A percentile compares a stretch with the other conserved stretches of the same genome.
These are phyloP conservation scores for Seiridium cupressi DNA, from an alignment of 2,329 filamentous ascomycete species.

Conservation along the genomic window DNA sequence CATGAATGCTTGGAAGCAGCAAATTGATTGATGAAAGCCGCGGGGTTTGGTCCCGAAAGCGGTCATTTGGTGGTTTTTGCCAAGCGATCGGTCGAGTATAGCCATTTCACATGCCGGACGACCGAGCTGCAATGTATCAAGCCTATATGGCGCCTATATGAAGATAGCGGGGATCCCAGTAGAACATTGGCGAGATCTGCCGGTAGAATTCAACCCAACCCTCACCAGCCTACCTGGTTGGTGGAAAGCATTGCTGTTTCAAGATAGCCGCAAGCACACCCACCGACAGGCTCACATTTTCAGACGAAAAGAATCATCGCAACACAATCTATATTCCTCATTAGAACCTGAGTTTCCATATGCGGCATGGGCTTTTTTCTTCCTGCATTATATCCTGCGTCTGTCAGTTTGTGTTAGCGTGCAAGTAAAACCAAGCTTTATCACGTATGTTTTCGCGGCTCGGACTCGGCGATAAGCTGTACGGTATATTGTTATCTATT, in stretches of 20 bases:
- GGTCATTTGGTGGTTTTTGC: no score
- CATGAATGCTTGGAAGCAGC: background rate
- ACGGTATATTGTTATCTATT: no score
- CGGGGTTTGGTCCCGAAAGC: no score
- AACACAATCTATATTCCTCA: background rate
- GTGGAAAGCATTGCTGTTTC: background rate
- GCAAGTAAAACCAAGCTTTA: no score
- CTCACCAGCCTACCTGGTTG: background rate
- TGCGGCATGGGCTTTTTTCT: background rate
- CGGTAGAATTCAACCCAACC: background rate
- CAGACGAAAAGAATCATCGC: background rate
- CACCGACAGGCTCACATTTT: background rate
- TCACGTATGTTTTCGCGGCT: no score
- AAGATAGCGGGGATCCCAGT: background rate
- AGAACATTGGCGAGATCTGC: background rate
- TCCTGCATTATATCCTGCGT: no score
- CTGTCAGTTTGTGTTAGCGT: no score
- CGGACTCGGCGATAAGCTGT: no score
- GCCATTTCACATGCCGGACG: no score
- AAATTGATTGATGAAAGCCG: background rate
- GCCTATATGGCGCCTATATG: no score
- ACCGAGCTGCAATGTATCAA: no score
- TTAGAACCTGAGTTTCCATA: background rate
- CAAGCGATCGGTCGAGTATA: no score
- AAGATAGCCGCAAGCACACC: background rate